Evolutionary conservation across 805 yeast genomes (phyloP).

Genomic region (Lipomyces yamanashiensis): DNA sequence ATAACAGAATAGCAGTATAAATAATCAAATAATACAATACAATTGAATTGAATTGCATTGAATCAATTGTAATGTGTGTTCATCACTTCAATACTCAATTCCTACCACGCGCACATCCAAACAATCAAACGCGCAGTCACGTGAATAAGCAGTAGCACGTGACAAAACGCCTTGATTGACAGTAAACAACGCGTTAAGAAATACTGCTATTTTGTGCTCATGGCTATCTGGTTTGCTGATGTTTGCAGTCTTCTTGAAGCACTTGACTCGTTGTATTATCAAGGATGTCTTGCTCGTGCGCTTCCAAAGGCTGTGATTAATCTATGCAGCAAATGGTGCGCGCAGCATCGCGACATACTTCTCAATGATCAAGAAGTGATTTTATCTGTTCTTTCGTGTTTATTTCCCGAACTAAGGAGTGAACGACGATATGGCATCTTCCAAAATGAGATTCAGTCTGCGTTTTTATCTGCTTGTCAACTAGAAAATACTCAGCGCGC

Average conservation of each 20-base stretch:
- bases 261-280: not conserved
- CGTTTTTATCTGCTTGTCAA: not conserved
- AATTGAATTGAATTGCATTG: too few species aligned
- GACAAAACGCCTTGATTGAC: too few species aligned
- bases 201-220: too few species aligned
- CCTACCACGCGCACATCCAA: too few species aligned
- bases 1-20: too few species aligned
- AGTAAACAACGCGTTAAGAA: too few species aligned
- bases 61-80: too few species aligned
- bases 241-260: not conserved
- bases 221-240: too few species aligned
- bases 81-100: too few species aligned
- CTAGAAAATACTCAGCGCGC: slow-evolving; percentile 13
- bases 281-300: not conserved
- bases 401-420: slow-evolving; percentile 23
- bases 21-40: too few species aligned
- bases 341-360: slow-evolving; percentile 1
- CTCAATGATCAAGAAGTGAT: not conserved
- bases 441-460: not conserved
- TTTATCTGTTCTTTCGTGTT: slow-evolving; percentile 14
- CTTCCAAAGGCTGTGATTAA: not conserved
- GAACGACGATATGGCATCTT: slow-evolving; percentile 15
- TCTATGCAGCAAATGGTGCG: not conserved
- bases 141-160: not conserved
- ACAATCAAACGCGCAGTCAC: slow-evolving; percentile 1